These are phyloP conservation scores for Jackrogersella multiformis DNA, from an alignment of 495 filamentous ascomycete genomes.

Conservation along the genomic window DNA sequence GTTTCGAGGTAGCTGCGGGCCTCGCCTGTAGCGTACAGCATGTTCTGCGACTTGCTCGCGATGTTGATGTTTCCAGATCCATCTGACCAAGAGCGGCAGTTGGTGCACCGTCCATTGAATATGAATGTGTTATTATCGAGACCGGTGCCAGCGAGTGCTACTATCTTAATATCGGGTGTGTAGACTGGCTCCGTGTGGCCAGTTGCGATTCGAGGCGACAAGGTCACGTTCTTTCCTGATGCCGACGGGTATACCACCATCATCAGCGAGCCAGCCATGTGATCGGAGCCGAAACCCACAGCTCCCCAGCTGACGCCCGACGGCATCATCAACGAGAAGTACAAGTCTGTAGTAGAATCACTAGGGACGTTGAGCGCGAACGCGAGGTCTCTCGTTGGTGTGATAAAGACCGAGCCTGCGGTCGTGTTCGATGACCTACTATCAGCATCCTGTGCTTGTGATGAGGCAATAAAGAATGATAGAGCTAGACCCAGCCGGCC, in stretches of 20 bases:
- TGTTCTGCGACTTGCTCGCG: slow-evolving; percentile 49
- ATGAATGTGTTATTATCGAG: slow-evolving; percentile 53
- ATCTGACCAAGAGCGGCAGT: slow-evolving; percentile 56
- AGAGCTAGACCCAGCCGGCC: slow-evolving; percentile 37
- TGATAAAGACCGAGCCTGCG: slow-evolving; percentile 49
- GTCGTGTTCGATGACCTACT: slow-evolving; percentile 17
- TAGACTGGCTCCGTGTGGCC: slow-evolving; percentile 61
- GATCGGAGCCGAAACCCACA: slow-evolving; percentile 59
- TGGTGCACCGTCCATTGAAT: slow-evolving; percentile 59
- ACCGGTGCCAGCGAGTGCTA: slow-evolving; percentile 53
- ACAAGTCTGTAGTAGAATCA: slow-evolving; percentile 53
- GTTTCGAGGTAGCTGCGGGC: slow-evolving; percentile 46
- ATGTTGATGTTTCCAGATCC: slow-evolving; percentile 51
- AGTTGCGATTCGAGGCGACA: slow-evolving; percentile 57
- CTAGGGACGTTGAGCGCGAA: slow-evolving; percentile 58
- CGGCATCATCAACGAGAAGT: slow-evolving; percentile 59
- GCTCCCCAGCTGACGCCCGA: slow-evolving; percentile 55
- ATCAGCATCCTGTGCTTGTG: slow-evolving; percentile 31
- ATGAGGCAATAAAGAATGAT: slow-evolving; percentile 21
- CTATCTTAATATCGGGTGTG: slow-evolving; percentile 50
- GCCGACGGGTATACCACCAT: slow-evolving; percentile 59
- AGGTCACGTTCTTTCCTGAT: slow-evolving; percentile 57
- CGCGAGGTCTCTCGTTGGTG: slow-evolving; percentile 49
- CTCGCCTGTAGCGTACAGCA: slow-evolving; percentile 68
- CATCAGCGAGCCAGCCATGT: slow-evolving; percentile 63